These are phyloP conservation scores for Potentilla sterilis DNA, from an alignment of 306 rosid genomes.

Conservation along the genomic window DNA sequence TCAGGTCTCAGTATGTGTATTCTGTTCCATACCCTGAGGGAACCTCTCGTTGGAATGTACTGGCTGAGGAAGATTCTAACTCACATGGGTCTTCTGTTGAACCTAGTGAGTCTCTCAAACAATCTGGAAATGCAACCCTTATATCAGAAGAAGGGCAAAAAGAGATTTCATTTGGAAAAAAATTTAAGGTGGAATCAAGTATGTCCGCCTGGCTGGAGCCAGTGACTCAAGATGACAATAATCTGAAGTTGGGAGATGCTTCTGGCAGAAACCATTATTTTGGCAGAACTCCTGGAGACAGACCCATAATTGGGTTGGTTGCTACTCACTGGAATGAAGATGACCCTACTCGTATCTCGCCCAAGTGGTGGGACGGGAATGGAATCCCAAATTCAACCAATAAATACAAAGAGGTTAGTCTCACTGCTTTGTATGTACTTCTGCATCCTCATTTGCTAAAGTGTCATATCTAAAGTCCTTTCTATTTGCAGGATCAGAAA, in stretches of 20 bases:
- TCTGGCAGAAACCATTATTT: conserved; percentile 25
- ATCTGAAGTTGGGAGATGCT: conserved; percentile 27
- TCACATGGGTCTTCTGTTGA: conserved; percentile 43
- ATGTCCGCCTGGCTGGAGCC: conserved; percentile 68
- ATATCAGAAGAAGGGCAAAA: conserved; percentile 30
- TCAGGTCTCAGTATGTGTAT: conserved; percentile 72
- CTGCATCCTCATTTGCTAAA: conserved; percentile 2
- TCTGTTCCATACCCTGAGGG: conserved; percentile 44
- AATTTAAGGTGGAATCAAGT: conserved; percentile 55
- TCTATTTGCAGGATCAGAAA: conserved; percentile 70
- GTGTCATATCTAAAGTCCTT: conserved; percentile 18
- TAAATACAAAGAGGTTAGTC: conserved; percentile 82
- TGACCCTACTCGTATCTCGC: conserved; percentile 48
- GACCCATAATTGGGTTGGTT: conserved; percentile 69
- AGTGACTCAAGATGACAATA: conserved; percentile 37
- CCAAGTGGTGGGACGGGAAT: conserved; percentile 77
- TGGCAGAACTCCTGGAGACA: conserved; percentile 58
- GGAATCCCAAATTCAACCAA: conserved; percentile 93
- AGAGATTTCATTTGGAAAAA: conserved; percentile 35
- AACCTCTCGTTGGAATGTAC: conserved; percentile 37
- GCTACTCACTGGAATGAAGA: conserved; percentile 77
- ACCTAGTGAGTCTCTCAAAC: conserved; percentile 41
- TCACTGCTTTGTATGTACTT: conserved; percentile 6
- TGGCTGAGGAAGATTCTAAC: conserved; percentile 46
- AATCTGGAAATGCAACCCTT: conserved; percentile 41